These are phyloP conservation scores for Talaromyces thailandensis DNA, from an alignment of 495 filamentous ascomycete species.

Conservation along the genomic window DNA sequence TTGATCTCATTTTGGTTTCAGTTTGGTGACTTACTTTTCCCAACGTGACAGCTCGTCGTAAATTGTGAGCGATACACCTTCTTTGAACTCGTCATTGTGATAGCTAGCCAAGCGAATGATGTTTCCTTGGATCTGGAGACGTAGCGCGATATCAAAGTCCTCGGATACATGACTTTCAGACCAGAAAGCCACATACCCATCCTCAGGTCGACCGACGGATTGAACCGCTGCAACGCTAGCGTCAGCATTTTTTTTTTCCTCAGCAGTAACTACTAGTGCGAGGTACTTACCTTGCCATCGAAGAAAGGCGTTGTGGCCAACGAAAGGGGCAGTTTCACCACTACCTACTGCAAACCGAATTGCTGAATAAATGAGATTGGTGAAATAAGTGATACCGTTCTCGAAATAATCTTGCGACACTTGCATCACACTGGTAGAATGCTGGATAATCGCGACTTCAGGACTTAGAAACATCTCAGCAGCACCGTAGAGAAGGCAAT, in stretches of 20 bases:
- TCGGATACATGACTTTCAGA: slow-evolving; percentile 32
- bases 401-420: slow-evolving; percentile 33
- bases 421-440: slow-evolving; percentile 37
- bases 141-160: slow-evolving; percentile 33
- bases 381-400: slow-evolving; percentile 34
- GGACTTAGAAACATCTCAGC: slow-evolving; percentile 39
- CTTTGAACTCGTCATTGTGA: slow-evolving; percentile 30
- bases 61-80: slow-evolving; percentile 34
- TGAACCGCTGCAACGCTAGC: slow-evolving; percentile 17
- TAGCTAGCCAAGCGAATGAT: slow-evolving; percentile 30
- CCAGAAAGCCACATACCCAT: slow-evolving; percentile 29
- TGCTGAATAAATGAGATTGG: slow-evolving; percentile 32
- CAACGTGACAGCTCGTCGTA: slow-evolving; percentile 37
- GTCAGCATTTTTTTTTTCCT: slow-evolving; percentile 48
- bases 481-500: slow-evolving; percentile 38
- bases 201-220: slow-evolving; percentile 10
- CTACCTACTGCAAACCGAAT: slow-evolving; percentile 27
- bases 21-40: slow-evolving; percentile 28
- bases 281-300: slow-evolving; percentile 71
- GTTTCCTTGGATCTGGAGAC: slow-evolving; percentile 27
- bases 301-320: slow-evolving; percentile 71
- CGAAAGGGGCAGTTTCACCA: slow-evolving; percentile 40
- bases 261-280: slow-evolving; percentile 45
- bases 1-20: slow-evolving; percentile 6
- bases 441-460: slow-evolving; percentile 37